phyloP scores from a whole-genome alignment of 331 rosid species.

The Quercus phellos region DNA sequence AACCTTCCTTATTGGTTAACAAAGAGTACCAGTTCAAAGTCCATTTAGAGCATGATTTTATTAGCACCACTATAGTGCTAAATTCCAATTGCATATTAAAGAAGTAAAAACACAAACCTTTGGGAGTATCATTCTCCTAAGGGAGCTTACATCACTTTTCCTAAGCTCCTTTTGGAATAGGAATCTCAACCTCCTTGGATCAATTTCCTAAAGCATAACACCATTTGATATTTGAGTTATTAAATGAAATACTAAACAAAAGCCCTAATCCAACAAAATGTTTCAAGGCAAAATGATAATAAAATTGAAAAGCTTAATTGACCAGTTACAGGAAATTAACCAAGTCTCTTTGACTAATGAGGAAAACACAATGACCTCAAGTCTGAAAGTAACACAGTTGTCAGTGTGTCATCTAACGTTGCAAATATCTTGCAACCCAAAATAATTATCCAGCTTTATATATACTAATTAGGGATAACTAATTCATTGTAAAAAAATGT shows the following conservation, averaged over 20 bases:
- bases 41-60: neutral
- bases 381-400: no score
- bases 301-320: neutral
- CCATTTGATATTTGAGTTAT: neutral
- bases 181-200: slow-evolving; percentile 54
- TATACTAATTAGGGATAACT: no score
- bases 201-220: slow-evolving; percentile 43
- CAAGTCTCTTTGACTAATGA: neutral
- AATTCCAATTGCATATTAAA: neutral
- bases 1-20: neutral
- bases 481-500: no score
- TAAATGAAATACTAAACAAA: neutral
- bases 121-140: slow-evolving; percentile 86
- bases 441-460: no score
- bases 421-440: no score
- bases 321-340: no score
- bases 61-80: neutral
- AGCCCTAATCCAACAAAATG: neutral
- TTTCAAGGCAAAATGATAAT: neutral
- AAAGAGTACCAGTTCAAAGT: neutral
- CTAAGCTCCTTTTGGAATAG: slow-evolving; percentile 87
- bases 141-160: slow-evolving; percentile 92
- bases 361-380: neutral
- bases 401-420: no score
- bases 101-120: slow-evolving; percentile 44